Evolutionary conservation across 2,329 filamentous ascomycete species (phyloP), one percentile per base, ranked within the genome.

Genomic region (Mycosphaerella sp.): DNA sequence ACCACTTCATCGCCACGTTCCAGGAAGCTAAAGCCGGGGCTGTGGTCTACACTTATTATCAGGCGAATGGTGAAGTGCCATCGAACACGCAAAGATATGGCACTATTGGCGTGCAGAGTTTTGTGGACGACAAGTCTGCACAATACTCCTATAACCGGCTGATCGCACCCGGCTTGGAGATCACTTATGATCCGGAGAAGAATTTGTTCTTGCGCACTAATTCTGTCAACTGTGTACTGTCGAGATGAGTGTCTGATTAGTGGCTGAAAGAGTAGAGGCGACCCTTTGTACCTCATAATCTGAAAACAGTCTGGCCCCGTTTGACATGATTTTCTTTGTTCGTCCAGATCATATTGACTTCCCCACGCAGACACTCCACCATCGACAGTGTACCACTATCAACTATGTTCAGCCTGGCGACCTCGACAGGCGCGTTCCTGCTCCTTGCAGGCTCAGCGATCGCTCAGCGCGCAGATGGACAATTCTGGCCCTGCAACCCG

Each of bases 401-500:
- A 34, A 53, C 10, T 4, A 53, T 53, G 51, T 26, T 21, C 8
- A 32, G 36, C 26, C 31, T 53, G 9, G 11, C 9, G 31, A 34
- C 26, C 21, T 45, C 21, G 12, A 21, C 40, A 12, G 11, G 12
- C 34, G 54, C 46, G 50, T 14, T 44, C 12, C 47, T 49, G 38
- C 21, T 42, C 7, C 21, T 49, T 32, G 23, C 39, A 42, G 26
- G 47, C 47, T 49, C 52, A 12, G 42, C 48, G 34, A 34, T 41
- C 5, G 57, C 57, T 7, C 55, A 59, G 36, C 51, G 57, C 3
- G 43, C 47, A 17, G 57, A 59, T 34, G 56, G 56, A 10, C 56
- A 59, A 31, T 59, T 56, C 47, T 56, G 53, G 54, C 57, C 60
- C 3, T 62, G 60, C 39, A 61, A 62, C 23, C 60, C 60, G 1